A percentile compares a stretch with the other conserved stretches of the same genome.
These are phyloP conservation scores for Pholiota adiposa DNA, from an alignment of 1,284 basidiomycete species.

Conservation along the genomic window DNA sequence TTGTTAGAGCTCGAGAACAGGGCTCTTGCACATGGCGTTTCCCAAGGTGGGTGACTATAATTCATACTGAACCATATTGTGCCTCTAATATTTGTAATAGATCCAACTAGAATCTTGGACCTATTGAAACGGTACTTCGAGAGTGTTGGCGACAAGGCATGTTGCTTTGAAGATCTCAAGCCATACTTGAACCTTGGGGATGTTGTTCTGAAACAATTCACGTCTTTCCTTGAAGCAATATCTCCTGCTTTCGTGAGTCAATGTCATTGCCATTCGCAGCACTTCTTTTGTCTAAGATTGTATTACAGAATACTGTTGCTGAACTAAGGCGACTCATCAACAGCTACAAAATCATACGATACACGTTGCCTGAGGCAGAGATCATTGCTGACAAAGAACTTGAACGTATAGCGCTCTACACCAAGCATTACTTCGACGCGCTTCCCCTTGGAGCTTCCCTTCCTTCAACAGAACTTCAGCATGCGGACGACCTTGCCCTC, in stretches of 20 bases:
- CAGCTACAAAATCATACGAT: conserved; percentile 70
- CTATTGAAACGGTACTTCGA: conserved; percentile 72
- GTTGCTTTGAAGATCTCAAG: conserved; percentile 84
- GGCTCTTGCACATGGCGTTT: conserved; percentile 48
- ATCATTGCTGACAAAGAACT: conserved; percentile 61
- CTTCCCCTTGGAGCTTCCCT: conserved; percentile 69
- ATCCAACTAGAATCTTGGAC: conserved; percentile 44
- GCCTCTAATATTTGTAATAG: conserved; percentile 31
- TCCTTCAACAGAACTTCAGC: conserved; percentile 81
- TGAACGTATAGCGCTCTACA: conserved; percentile 53
- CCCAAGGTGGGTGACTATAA: conserved; percentile 39
- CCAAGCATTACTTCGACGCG: conserved; percentile 64
- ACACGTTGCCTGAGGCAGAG: conserved; percentile 51
- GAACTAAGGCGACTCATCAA: conserved; percentile 70
- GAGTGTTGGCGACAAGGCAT: conserved; percentile 77
- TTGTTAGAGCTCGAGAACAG: conserved; percentile 74
- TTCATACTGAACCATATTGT: neutral
- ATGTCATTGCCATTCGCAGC: neutral
- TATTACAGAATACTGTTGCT: conserved; percentile 45
- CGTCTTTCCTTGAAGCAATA: conserved; percentile 53
- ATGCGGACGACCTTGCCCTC: conserved; percentile 83
- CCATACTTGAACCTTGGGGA: conserved; percentile 60
- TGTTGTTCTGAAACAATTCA: conserved; percentile 55
- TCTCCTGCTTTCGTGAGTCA: conserved; percentile 53
- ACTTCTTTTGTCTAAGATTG: conserved; percentile 7